These are phyloP conservation scores for Pleomassaria siparia DNA, from an alignment of 2,329 filamentous ascomycete genomes.

Conservation along the genomic window DNA sequence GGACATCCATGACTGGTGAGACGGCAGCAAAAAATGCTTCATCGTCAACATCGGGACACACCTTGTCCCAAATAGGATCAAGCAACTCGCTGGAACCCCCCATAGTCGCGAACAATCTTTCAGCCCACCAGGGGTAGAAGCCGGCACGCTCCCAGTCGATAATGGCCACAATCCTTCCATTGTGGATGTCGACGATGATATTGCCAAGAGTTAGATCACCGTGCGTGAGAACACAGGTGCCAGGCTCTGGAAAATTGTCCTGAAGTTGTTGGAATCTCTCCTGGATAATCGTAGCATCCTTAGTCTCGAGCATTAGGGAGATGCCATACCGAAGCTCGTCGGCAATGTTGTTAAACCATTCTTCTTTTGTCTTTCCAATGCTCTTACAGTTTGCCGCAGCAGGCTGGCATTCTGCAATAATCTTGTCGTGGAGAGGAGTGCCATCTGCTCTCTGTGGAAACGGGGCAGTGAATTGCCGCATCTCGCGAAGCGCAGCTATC, in stretches of 20 bases:
- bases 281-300: slow-evolving; percentile 5
- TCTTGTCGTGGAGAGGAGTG: slow-evolving; percentile 9
- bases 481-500: slow-evolving; percentile 7
- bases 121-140: slow-evolving; percentile 14
- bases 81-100: neutral
- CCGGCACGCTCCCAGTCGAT: slow-evolving; percentile 19
- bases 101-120: neutral
- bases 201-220: slow-evolving; percentile 13
- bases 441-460: slow-evolving; percentile 10
- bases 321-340: slow-evolving; percentile 10
- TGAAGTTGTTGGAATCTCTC: slow-evolving; percentile 7
- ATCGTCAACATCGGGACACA: neutral
- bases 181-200: slow-evolving; percentile 13
- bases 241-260: slow-evolving; percentile 4
- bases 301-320: neutral
- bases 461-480: slow-evolving; percentile 12
- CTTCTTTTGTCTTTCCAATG: slow-evolving; percentile 10
- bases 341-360: slow-evolving; percentile 12
- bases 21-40: neutral
- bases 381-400: slow-evolving; percentile 4
- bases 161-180: slow-evolving; percentile 13
- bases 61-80: slow-evolving; percentile 3
- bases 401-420: slow-evolving; percentile 6
- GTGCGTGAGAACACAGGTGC: slow-evolving; percentile 13
- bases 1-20: neutral